phyloP scores from a whole-genome alignment of 1,284 basidiomycete species.

The Leccinum ponderosum region DNA sequence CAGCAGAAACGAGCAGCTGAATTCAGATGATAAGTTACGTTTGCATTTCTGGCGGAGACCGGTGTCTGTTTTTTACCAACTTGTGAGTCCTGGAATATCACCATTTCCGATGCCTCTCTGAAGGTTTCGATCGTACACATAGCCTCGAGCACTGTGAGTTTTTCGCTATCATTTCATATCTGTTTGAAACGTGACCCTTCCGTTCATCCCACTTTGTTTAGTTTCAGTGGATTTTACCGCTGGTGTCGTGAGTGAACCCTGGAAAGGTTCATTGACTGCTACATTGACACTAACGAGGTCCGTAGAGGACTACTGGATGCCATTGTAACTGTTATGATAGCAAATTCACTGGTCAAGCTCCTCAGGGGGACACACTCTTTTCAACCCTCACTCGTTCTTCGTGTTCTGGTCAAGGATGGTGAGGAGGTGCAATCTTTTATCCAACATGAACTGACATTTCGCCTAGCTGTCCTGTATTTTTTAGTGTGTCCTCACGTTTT shows the following conservation, averaged over 20 bases:
- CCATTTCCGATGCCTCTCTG: not conserved
- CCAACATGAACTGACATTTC: not conserved
- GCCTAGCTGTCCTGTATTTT: constrained; percentile 1
- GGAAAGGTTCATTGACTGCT: not conserved
- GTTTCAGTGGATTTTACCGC: not conserved
- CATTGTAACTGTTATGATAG: not conserved
- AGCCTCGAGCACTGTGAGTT: not conserved
- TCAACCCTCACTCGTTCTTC: not conserved
- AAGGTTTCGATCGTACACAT: not conserved
- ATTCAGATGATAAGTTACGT: not conserved
- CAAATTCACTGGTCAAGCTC: not conserved
- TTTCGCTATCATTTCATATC: not conserved
- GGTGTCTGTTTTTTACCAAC: not conserved
- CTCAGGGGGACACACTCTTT: not conserved
- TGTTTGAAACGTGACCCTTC: not conserved
- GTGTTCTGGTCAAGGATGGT: not conserved
- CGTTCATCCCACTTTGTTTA: not conserved
- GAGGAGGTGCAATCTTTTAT: not conserved
- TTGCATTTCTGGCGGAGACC: not conserved
- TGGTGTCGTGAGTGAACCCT: not conserved
- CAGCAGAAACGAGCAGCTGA: not conserved
- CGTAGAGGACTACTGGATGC: not conserved
- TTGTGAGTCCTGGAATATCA: not conserved
- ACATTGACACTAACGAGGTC: not conserved
- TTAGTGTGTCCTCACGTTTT: not conserved